Conservation (phyloP, 148 eudicot species). For the Rhododendron ovatum region DNA sequence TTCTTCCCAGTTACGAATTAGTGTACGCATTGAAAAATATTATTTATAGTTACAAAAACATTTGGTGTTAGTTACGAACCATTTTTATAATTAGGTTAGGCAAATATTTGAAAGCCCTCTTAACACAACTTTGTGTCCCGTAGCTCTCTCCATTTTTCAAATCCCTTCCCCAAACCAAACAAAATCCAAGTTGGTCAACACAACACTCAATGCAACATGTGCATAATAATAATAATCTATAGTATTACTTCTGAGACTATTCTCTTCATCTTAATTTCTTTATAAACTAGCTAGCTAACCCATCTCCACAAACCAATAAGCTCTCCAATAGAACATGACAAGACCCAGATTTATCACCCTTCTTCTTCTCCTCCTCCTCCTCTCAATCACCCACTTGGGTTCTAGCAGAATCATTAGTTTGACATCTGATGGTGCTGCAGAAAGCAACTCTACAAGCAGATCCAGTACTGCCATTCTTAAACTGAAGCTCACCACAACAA, state of each 20-base stretch:
- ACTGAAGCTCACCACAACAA: background rate
- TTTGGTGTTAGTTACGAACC: background rate
- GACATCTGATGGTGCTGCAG: background rate
- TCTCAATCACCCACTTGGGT: background rate
- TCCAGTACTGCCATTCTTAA: background rate
- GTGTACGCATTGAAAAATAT: background rate
- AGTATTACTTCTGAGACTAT: background rate
- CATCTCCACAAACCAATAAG: background rate
- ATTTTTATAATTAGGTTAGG: no score
- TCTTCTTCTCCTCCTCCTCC: slow-evolving; percentile 1
- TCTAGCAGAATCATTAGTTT: background rate
- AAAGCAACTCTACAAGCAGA: background rate
- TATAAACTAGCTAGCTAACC: background rate
- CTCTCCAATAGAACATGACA: background rate
- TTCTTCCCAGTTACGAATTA: background rate
- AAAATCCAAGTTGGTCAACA: background rate
- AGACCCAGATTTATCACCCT: background rate
- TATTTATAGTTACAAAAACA: no score
- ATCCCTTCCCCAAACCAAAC: background rate
- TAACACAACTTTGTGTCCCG: no score
- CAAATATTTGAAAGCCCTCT: no score
- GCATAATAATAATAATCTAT: background rate
- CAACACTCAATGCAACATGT: background rate
- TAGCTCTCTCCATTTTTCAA: background rate
- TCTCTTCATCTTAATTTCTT: background rate